phyloP scores from a whole-genome alignment of 768 basidiomycete species.

The Heimioporus sp. region DNA sequence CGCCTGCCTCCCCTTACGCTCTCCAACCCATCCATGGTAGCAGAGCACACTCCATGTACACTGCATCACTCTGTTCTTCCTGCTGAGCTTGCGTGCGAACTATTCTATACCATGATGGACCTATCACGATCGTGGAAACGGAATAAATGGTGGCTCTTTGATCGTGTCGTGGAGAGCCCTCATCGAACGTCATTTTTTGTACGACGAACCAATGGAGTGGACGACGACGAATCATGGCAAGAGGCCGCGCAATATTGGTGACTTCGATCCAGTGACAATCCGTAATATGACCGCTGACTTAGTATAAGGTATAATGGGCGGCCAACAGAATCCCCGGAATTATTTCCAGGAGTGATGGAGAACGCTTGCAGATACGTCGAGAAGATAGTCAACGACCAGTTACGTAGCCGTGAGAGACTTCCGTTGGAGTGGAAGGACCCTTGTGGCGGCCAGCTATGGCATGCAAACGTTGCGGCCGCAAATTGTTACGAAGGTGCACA shows the following conservation, averaged over 20 bases:
- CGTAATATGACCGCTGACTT: conserved; percentile 8
- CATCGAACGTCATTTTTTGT: conserved; percentile 81
- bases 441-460: conserved; percentile 45
- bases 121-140: conserved; percentile 60
- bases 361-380: conserved; percentile 74
- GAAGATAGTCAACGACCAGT: conserved; percentile 65
- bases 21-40: conserved; percentile 58
- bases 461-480: conserved; percentile 82
- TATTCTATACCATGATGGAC: conserved; percentile 73
- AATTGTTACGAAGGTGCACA: conserved; percentile 83
- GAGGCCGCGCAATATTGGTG: conserved; percentile 78
- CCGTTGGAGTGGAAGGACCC: conserved; percentile 64
- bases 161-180: conserved; percentile 78
- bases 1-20: conserved; percentile 62
- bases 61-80: conserved; percentile 69
- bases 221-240: conserved; percentile 54
- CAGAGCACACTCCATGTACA: conserved; percentile 72
- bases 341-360: conserved; percentile 72
- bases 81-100: conserved; percentile 66
- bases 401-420: conserved; percentile 58
- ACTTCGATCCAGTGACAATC: conserved; percentile 8
- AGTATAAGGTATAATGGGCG: conserved; percentile 75
- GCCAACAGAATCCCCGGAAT: conserved; percentile 49
- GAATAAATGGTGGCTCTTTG: conserved; percentile 86
- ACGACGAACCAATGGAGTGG: conserved; percentile 45